phyloP scores from a whole-genome alignment of 2,329 filamentous ascomycete species.

The Diaporthe helianthi region DNA sequence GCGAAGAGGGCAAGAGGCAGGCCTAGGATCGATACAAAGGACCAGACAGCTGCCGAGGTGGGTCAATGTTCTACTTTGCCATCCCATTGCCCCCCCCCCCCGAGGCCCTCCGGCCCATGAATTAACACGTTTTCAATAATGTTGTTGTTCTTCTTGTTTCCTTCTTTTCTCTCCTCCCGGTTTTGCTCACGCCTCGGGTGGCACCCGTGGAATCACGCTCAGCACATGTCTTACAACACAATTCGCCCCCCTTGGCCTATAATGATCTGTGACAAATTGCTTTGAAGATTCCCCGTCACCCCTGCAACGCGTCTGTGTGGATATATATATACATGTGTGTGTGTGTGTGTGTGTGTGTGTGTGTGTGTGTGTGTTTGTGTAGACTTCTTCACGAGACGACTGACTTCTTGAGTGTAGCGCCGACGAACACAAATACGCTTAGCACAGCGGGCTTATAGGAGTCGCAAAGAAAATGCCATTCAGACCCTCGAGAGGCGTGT shows the following conservation, averaged over 20 bases:
- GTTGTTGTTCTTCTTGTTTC: no score
- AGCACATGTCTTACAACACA: neutral
- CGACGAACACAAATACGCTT: slow-evolving; percentile 87
- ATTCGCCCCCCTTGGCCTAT: neutral
- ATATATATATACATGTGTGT: no score
- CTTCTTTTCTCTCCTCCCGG: neutral
- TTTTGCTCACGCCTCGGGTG: neutral
- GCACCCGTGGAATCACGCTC: neutral
- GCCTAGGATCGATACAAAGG: slow-evolving; percentile 76
- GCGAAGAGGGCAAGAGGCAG: slow-evolving; percentile 73
- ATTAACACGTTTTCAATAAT: no score
- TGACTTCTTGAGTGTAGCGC: slow-evolving; percentile 57
- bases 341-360: no score
- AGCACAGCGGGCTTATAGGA: slow-evolving; percentile 84
- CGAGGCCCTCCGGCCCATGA: no score
- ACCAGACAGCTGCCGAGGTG: slow-evolving; percentile 80
- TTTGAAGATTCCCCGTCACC: neutral
- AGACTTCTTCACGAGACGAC: neutral
- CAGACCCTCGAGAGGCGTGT: slow-evolving; percentile 75
- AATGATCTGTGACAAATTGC: neutral
- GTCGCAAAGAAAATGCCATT: slow-evolving; percentile 84
- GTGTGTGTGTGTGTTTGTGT: no score
- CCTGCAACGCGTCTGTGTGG: neutral
- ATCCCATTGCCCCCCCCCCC: slow-evolving; percentile 25
- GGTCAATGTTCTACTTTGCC: slow-evolving; percentile 49